These are phyloP conservation scores for apple (Malus domestica) DNA, from an alignment of 306 rosid genomes.

Conservation along the genomic window DNA sequence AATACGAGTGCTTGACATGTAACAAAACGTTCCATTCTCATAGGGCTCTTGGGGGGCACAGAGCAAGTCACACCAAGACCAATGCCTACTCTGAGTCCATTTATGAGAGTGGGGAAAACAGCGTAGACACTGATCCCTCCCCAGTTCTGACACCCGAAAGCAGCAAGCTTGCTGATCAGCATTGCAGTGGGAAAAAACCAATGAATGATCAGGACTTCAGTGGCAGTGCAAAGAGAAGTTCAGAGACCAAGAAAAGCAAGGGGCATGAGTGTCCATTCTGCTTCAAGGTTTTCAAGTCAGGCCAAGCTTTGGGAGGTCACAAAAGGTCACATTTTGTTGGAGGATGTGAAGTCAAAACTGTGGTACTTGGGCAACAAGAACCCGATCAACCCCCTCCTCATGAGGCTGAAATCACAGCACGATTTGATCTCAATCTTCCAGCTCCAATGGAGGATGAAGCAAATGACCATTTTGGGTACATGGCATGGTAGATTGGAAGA, in stretches of 20 bases:
- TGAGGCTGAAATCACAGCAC: slow-evolving; percentile 30
- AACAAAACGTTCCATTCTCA: slow-evolving; percentile 35
- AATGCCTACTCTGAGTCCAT: slow-evolving; percentile 36
- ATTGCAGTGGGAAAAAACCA: slow-evolving; percentile 16
- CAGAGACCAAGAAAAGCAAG: slow-evolving; percentile 51
- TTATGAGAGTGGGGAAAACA: slow-evolving; percentile 60
- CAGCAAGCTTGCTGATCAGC: slow-evolving; percentile 8
- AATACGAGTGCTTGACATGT: slow-evolving; percentile 29
- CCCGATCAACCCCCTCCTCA: slow-evolving; percentile 8
- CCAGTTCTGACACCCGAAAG: slow-evolving; percentile 27
- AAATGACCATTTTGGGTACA: slow-evolving; percentile 24
- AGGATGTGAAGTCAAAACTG: slow-evolving; percentile 47
- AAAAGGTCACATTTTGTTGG: slow-evolving; percentile 90
- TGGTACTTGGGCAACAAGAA: slow-evolving; percentile 45
- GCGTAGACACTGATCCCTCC: slow-evolving; percentile 37
- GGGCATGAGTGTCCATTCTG: slow-evolving; percentile 87
- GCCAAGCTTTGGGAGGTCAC: slow-evolving; percentile 97
- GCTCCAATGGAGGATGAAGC: slow-evolving; percentile 67
- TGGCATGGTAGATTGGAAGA: slow-evolving; percentile 22
- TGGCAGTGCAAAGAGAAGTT: slow-evolving; percentile 33
- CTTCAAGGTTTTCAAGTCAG: slow-evolving; percentile 64
- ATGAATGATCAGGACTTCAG: slow-evolving; percentile 9
- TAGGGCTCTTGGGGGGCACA: slow-evolving; percentile 35
- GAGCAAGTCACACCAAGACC: slow-evolving; percentile 31
- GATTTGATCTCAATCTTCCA: slow-evolving; percentile 88